Conservation (phyloP, 2,329 filamentous ascomycete genomes). For the Epichloe amarillans region DNA sequence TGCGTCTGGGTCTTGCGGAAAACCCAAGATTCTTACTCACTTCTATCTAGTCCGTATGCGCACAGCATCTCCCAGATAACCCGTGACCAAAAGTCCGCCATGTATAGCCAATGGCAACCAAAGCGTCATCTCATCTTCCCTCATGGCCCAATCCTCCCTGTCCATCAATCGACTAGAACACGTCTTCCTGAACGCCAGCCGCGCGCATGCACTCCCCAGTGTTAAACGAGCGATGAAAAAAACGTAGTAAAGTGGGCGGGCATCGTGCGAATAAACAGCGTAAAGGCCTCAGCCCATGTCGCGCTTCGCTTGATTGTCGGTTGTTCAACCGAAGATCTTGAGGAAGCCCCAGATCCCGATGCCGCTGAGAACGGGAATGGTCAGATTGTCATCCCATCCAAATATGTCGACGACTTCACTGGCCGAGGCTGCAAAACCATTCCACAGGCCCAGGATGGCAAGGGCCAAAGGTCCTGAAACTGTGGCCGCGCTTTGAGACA, state of each 20-base stretch:
- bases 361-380: conserved; percentile 84
- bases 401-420: conserved; percentile 88
- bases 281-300: neutral
- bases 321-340: conserved; percentile 58
- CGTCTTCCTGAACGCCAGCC: conserved; percentile 1
- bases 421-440: conserved; percentile 75
- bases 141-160: no score
- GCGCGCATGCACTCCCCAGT: neutral
- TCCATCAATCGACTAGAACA: neutral
- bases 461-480: conserved; percentile 62
- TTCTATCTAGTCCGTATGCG: no score
- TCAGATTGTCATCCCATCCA: conserved; percentile 94
- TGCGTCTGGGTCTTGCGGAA: no score
- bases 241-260: neutral
- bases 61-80: no score
- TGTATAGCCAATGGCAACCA: no score
- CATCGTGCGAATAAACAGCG: no score
- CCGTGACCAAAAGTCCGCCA: no score
- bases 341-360: conserved; percentile 84
- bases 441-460: conserved; percentile 69
- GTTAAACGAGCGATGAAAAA: neutral
- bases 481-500: conserved; percentile 43
- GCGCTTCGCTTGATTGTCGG: neutral
- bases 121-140: no score
- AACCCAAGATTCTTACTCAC: no score